Conservation (phyloP, 805 yeast genomes). For the Pichia cephalocereana region DNA sequence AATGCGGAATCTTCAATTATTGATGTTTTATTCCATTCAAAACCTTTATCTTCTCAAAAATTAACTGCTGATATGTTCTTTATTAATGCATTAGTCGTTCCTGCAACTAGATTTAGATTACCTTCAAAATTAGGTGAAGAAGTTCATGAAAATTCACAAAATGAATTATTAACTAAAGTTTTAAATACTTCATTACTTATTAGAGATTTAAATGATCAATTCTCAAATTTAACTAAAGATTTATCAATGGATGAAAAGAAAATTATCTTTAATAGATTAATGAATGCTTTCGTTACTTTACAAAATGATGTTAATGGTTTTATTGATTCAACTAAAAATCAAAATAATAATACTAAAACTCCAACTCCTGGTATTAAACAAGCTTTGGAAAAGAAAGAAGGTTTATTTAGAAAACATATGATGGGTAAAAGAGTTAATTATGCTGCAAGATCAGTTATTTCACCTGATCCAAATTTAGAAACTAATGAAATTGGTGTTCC, state of each 20-base stretch:
- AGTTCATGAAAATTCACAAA: conserved; percentile 88
- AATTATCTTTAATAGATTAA: conserved; percentile 72
- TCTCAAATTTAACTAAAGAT: conserved; percentile 53
- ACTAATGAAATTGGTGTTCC: conserved; percentile 98
- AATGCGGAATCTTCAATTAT: conserved; percentile 60
- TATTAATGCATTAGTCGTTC: conserved; percentile 80
- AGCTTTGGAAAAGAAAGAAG: conserved; percentile 97
- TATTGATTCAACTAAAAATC: conserved; percentile 85
- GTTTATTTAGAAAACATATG: conserved; percentile 96
- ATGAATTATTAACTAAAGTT: conserved; percentile 74
- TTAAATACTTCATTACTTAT: conserved; percentile 73
- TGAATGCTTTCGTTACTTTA: conserved; percentile 91
- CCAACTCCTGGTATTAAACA: conserved; percentile 96
- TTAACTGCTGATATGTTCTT: conserved; percentile 78
- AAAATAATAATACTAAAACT: conserved; percentile 53
- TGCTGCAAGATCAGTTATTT: conserved; percentile 98
- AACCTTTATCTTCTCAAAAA: conserved; percentile 47
- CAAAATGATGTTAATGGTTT: conserved; percentile 94
- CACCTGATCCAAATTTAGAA: conserved; percentile 97
- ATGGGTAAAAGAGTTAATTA: conserved; percentile 99
- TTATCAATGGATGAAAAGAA: conserved; percentile 55
- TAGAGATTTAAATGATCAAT: conserved; percentile 82
- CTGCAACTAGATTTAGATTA: conserved; percentile 92
- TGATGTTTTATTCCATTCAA: conserved; percentile 69
- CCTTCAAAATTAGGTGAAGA: conserved; percentile 98